Conservation (phyloP, 1,139 yeast genomes). For the Meyerozyma elateridarum region DNA sequence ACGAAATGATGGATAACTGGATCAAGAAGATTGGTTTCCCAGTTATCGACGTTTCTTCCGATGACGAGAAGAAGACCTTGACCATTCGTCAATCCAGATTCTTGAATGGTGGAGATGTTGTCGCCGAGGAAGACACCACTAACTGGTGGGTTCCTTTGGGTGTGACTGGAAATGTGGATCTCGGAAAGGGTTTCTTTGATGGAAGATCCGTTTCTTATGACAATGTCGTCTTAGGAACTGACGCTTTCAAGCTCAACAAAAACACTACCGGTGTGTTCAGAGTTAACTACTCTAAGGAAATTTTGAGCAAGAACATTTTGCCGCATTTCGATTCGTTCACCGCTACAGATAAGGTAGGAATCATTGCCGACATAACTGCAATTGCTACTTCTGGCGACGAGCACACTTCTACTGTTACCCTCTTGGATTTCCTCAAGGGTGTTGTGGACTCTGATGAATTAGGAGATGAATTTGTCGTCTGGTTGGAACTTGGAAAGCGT, state of each 20-base stretch:
- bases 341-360: slow-evolving; percentile 59
- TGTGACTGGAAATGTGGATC: slow-evolving; percentile 28
- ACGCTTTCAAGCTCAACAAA: slow-evolving; percentile 57
- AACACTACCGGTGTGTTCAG: slow-evolving; percentile 64
- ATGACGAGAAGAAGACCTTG: slow-evolving; percentile 17
- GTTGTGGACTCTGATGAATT: slow-evolving; percentile 40
- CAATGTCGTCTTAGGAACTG: slow-evolving; percentile 18
- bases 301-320: slow-evolving; percentile 42
- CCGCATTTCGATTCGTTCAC: slow-evolving; percentile 43
- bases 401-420: slow-evolving; percentile 41
- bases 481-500: slow-evolving; percentile 55
- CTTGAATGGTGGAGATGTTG: slow-evolving; percentile 51
- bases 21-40: slow-evolving; percentile 26
- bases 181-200: background rate
- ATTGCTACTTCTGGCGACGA: slow-evolving; percentile 58
- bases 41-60: slow-evolving; percentile 17
- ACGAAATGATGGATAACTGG: slow-evolving; percentile 24
- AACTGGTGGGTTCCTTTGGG: slow-evolving; percentile 74
- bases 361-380: slow-evolving; percentile 60
- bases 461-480: slow-evolving; percentile 53
- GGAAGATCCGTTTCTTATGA: slow-evolving; percentile 17
- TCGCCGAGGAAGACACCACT: slow-evolving; percentile 32
- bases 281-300: slow-evolving; percentile 52
- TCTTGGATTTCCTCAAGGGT: slow-evolving; percentile 39
- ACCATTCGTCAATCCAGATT: slow-evolving; percentile 50